A percentile compares a stretch with the other conserved stretches of the same genome.
phyloP scores from a whole-genome alignment of 1,284 basidiomycete genomes.

The Trametes sp. region DNA sequence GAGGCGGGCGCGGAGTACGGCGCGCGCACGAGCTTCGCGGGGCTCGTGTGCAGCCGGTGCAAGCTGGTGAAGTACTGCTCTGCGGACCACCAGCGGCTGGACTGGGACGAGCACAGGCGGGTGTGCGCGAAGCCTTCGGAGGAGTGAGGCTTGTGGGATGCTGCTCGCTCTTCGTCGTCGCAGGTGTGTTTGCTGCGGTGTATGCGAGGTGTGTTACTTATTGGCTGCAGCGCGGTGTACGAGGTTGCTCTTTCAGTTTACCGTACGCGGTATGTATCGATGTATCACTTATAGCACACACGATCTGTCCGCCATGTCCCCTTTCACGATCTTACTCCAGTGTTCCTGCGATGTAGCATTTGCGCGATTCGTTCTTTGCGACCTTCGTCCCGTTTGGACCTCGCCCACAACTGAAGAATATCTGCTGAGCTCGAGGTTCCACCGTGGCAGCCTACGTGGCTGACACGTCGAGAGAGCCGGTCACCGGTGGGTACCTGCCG shows the following conservation, averaged over 20 bases:
- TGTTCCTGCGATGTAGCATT: background rate
- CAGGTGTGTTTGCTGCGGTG: background rate
- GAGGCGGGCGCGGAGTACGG: conserved; percentile 45
- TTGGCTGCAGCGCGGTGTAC: conserved; percentile 6
- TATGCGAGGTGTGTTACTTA: background rate
- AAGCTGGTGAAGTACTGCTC: conserved; percentile 79
- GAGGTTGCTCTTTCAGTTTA: conserved; percentile 1
- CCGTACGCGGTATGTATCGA: conserved; percentile 16
- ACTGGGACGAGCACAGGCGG: conserved; percentile 76
- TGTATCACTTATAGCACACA: conserved; percentile 21
- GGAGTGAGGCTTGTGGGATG: conserved; percentile 1
- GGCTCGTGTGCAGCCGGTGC: conserved; percentile 75
- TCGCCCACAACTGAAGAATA: too few relatives aligned
- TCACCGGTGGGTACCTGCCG: too few relatives aligned
- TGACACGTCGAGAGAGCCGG: too few relatives aligned
- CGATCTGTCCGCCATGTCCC: background rate
- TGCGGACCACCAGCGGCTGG: conserved; percentile 69
- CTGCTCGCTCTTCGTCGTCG: background rate
- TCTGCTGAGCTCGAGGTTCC: too few relatives aligned
- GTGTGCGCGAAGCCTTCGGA: conserved; percentile 60
- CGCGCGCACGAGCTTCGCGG: conserved; percentile 39
- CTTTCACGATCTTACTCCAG: background rate
- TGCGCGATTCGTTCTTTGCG: background rate
- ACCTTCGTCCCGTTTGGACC: too few relatives aligned
- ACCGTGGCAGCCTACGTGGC: too few relatives aligned